Conservation (phyloP, 1,284 basidiomycete species). For the Coriolopsis trogii region DNA sequence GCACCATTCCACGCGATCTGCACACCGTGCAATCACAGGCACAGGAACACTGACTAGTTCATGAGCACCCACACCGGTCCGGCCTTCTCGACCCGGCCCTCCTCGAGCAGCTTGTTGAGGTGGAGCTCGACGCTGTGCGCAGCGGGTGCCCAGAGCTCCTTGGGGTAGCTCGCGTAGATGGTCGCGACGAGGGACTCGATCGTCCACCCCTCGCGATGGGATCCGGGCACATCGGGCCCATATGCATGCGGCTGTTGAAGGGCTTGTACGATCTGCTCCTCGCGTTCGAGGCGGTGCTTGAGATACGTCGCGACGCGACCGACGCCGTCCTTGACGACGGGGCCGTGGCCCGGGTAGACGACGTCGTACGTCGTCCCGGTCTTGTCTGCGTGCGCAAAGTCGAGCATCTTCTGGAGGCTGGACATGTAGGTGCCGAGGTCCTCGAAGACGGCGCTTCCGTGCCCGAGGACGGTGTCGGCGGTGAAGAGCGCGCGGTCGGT, state of each 20-base stretch:
- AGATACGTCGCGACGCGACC: constrained; percentile 75
- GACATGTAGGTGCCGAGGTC: constrained; percentile 77
- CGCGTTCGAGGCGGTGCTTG: constrained; percentile 81
- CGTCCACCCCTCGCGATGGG: constrained; percentile 46
- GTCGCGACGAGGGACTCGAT: constrained; percentile 65
- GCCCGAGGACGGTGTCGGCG: constrained; percentile 89
- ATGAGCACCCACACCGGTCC: constrained; percentile 39
- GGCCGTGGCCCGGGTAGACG: constrained; percentile 90
- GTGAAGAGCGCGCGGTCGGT: constrained; percentile 78
- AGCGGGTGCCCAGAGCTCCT: constrained; percentile 75
- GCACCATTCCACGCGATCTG: not conserved
- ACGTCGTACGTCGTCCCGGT: constrained; percentile 40
- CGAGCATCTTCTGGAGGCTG: constrained; percentile 67
- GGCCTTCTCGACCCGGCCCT: constrained; percentile 60
- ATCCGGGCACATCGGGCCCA: constrained; percentile 10
- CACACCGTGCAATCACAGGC: not conserved
- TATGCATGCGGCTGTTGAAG: constrained; percentile 49
- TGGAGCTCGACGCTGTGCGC: constrained; percentile 73
- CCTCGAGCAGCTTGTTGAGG: constrained; percentile 71
- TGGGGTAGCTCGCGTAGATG: constrained; percentile 75
- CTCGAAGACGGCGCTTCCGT: constrained; percentile 90
- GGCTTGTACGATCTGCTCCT: constrained; percentile 74
- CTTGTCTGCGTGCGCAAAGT: constrained; percentile 34
- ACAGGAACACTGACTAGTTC: constrained; percentile 10
- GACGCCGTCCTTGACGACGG: constrained; percentile 64